Percentiles rank a stretch among this genome's conserved stretches.
These are phyloP conservation scores for Aspergillus incahuasiensis DNA, from an alignment of 495 filamentous ascomycete genomes.

Conservation along the genomic window DNA sequence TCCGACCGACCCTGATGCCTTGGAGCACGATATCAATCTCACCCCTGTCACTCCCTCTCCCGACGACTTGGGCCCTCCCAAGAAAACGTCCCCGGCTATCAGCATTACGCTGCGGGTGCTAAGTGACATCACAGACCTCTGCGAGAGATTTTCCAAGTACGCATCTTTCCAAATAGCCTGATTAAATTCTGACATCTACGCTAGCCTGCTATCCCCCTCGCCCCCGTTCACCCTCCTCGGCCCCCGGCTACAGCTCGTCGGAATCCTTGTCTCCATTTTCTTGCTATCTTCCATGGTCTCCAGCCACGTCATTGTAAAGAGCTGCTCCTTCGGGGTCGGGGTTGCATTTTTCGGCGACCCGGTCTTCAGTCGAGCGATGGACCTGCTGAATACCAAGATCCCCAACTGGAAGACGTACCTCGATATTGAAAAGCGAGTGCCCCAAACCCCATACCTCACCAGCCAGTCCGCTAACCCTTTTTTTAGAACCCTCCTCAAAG, in stretches of 20 bases:
- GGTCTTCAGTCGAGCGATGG: constrained; percentile 54
- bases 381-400: constrained; percentile 58
- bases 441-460: too few species aligned
- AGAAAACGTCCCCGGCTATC: constrained; percentile 68
- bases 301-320: constrained; percentile 68
- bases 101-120: constrained; percentile 72
- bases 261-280: constrained; percentile 53
- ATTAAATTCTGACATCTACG: background rate
- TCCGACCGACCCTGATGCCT: constrained; percentile 13
- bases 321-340: constrained; percentile 56
- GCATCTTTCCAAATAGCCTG: constrained; percentile 7
- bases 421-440: constrained; percentile 62
- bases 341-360: constrained; percentile 80
- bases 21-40: constrained; percentile 51
- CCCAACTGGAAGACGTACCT: constrained; percentile 76
- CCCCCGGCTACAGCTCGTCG: constrained; percentile 59
- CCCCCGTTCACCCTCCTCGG: constrained; percentile 64
- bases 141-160: constrained; percentile 76
- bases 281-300: constrained; percentile 56
- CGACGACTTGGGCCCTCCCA: constrained; percentile 78
- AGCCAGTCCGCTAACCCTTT: too few species aligned
- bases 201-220: constrained; percentile 67
- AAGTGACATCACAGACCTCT: constrained; percentile 69
- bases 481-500: constrained; percentile 62
- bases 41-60: background rate